Evolutionary conservation across 2,329 filamentous ascomycete genomes (phyloP), one percentile per base, ranked within the genome.

Genomic region (Karstenula rhodostoma): DNA sequence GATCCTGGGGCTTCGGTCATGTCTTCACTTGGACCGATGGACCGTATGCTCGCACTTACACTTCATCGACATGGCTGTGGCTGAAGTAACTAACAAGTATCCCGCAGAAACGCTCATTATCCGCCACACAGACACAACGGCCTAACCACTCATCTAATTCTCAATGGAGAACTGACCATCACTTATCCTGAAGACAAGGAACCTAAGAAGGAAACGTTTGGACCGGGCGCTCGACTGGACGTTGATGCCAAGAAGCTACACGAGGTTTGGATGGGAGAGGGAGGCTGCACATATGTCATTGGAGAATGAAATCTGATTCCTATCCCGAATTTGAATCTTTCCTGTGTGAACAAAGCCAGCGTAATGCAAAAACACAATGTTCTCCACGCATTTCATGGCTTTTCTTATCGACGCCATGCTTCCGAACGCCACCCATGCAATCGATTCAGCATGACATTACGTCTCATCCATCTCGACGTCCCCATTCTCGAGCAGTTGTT

Each of bases 21-120:
- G 89, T 91, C 70, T 91, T 91, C 65, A 91, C 89, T 2, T 92
- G 90, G 89, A 87, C 84, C 8, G 90, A 92, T 76, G 79, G 82
- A 23, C 86, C 88, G 89, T 91, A 83, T 73, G 87, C 84, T 59
- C 10, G 32, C 37, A n/a, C 22, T 22, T 13, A 17, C 35, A 27
- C 33, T 35, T 13, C 2, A 22, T 13, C 23, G 25, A 15, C 49
- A 56, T 42, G 22, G 32, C 35, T 59, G 42, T 56, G 15, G 22
- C 55, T 40, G 47, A 29, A 29, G 32, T 32, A 42, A 19, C 63
- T 68, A 43, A 71, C 65, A 22, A 42, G 33, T 37, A 13, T 25
- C 25, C 47, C 58, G 46, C 73, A 90, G 88, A 63, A 88, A 90
- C 73, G 83, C 86, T 29, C 81, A 92, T 76, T 92, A 92, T 73